Base-by-base conservation (phyloP, 805 yeast genomes). In the Kazachstania africana region DNA sequence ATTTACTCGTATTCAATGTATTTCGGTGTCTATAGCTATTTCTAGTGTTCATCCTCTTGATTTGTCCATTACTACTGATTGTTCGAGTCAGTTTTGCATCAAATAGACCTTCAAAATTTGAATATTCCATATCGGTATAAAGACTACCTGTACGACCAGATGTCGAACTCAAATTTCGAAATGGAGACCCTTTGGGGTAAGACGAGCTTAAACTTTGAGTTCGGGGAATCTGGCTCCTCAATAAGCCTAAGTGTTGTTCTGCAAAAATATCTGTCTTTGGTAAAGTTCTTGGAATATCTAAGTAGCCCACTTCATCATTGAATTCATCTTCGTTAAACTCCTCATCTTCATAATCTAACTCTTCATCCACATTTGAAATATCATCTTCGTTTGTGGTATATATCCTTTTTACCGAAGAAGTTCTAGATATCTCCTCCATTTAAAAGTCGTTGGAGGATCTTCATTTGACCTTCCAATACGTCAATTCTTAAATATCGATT, bases 281-380 rank as follows among this genome's bases (percentile, higher is more conserved):
- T 20, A 33, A 28, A 1, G 36, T 33, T 16, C 36, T 24, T 14
- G 32, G 29, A 6, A 33, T 13, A 20, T 19, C 26, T 8, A 16
- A n/a, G 9, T 19, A 19, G 9, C 10, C 10, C 6, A 8, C 22
- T 8, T 19, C 22, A 19, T 19, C 6, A 19, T 19, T 19, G 9
- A 19, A 19, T 12, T 20, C 23, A 13, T 19, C 19, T 6, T 24
- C 26, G 16, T 28, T 15, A 6, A 24, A 16, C 17, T 33, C 40
- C 5, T 34, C 34, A n/a, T 33, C 33, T 12, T 35, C 43, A 15
- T 36, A 29, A 16, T 38, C 42, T 3, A 26, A 12, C 22, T 33
- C 39, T 4, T 28, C 33, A 16, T 34, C 31, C 8, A 28, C 36
- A 16, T 20, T 23, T n/a, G 32, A 21, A 26, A 13, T 28, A 27